Conservation (phyloP, 192 early-diverging fungal species). For the Coemansia nantahalensis region DNA sequence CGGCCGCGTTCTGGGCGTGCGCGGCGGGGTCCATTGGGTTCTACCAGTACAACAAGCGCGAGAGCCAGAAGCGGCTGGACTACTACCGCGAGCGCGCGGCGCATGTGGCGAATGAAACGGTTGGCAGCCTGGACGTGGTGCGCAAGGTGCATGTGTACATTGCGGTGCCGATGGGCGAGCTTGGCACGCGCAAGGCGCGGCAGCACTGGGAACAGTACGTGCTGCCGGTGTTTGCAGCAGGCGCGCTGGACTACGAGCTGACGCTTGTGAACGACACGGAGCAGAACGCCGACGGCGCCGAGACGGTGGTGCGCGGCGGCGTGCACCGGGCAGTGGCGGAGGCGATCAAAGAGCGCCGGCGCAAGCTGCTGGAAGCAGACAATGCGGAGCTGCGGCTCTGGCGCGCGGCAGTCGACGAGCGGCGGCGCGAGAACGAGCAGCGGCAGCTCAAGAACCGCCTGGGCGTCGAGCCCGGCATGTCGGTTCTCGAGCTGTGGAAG, state of each 20-base stretch:
- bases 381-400: slow-evolving; percentile 42
- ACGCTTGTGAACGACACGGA: slow-evolving; percentile 49
- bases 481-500: slow-evolving; percentile 39
- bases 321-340: slow-evolving; percentile 35
- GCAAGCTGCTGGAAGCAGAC: slow-evolving; percentile 31
- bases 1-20: slow-evolving; percentile 40
- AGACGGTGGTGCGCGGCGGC: slow-evolving; percentile 39
- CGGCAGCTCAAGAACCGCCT: slow-evolving; percentile 21
- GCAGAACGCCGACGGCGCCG: slow-evolving; percentile 17
- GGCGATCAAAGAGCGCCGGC: slow-evolving; percentile 47
- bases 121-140: slow-evolving; percentile 31
- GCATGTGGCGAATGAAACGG: slow-evolving; percentile 29
- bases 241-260: slow-evolving; percentile 52
- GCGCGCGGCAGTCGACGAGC: slow-evolving; percentile 38
- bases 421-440: slow-evolving; percentile 33
- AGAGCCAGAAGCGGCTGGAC: slow-evolving; percentile 32
- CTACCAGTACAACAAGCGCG: slow-evolving; percentile 48
- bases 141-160: slow-evolving; percentile 51
- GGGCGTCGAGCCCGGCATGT: slow-evolving; percentile 22
- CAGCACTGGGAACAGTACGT: slow-evolving; percentile 52
- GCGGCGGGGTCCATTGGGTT: slow-evolving; percentile 25
- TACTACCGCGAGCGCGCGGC: slow-evolving; percentile 41
- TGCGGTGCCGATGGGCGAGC: slow-evolving; percentile 46
- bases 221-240: slow-evolving; percentile 51
- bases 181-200: slow-evolving; percentile 47